Base-by-base conservation (phyloP, 2,329 filamentous ascomycete genomes). In the Emmonsiellopsis sp. region DNA sequence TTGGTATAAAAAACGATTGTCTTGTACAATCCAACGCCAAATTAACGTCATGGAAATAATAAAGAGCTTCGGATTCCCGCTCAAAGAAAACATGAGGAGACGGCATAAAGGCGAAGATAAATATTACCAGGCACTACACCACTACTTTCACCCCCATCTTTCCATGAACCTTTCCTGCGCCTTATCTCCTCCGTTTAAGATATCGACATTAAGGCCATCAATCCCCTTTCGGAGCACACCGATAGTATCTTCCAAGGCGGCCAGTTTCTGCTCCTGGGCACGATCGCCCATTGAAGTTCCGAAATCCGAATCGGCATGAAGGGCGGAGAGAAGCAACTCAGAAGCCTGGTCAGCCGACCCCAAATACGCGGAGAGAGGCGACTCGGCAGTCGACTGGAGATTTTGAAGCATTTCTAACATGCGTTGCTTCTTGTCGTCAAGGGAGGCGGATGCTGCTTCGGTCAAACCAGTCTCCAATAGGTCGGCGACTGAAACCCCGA, bases 181-280 rank as follows among this genome's bases (percentile, higher is more conserved):
- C 46, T 58, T 60, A 52, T 71, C 66, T 31, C 63, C 61, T 39
- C 64, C 63, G 53, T 66, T 60, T 39, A 71, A 53, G 50, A 63
- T 56, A 51, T 67, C 65, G 54, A 67, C 44, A 45, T 71, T 59
- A 31, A 72, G 58, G n/a, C 58, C 58, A 52, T 68, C 60, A 21
- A 70, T 55, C 1, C 64, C 66, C 47, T 63, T 65, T 47, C 69
- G 67, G 32, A 72, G 56, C 17, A 44, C 43, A 6, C 53, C 56
- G 34, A 72, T 58, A 51, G 65, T 60, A 3, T 50, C 49, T 53
- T 71, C 68, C 46, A 72, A 60, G 6, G 55, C 56, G 17, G 49
- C 56, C 36, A 71, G 60, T 27, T 56, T 58, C 32, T 56, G 55
- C 34, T 66, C 60, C 49, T 68, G 63, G 6, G 55, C 56, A n/a